These are phyloP conservation scores for Pisolithus orientalis DNA, from an alignment of 768 basidiomycete genomes.

Conservation along the genomic window DNA sequence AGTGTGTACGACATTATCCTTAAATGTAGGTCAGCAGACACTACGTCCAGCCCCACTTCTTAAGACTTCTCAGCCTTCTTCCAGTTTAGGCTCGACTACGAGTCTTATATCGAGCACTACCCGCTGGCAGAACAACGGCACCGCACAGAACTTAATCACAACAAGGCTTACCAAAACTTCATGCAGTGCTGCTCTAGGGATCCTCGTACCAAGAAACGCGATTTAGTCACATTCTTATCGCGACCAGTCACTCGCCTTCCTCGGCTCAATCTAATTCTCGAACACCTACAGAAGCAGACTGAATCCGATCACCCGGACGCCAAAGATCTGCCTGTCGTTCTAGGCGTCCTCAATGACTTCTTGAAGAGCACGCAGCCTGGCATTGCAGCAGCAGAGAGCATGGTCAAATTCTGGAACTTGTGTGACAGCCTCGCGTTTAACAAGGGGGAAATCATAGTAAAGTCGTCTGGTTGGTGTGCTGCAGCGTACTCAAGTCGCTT, in stretches of 20 bases:
- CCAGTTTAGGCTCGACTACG: slow-evolving; percentile 60
- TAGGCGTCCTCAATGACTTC: slow-evolving; percentile 61
- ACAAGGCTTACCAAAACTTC: slow-evolving; percentile 61
- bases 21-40: slow-evolving; percentile 45
- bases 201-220: slow-evolving; percentile 65
- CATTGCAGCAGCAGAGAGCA: slow-evolving; percentile 84
- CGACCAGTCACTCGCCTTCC: slow-evolving; percentile 87
- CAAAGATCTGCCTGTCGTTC: slow-evolving; percentile 67
- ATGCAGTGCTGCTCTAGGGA: slow-evolving; percentile 56
- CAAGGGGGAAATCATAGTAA: slow-evolving; percentile 76
- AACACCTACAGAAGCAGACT: slow-evolving; percentile 62
- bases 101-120: slow-evolving; percentile 82
- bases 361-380: slow-evolving; percentile 87
- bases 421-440: slow-evolving; percentile 70
- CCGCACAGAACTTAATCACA: slow-evolving; percentile 66
- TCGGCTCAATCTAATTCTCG: slow-evolving; percentile 67
- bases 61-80: slow-evolving; percentile 24
- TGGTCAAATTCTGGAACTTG: slow-evolving; percentile 82
- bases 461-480: not conserved
- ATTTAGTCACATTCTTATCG: slow-evolving; percentile 76
- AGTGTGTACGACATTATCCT: slow-evolving; percentile 84
- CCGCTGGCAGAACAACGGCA: slow-evolving; percentile 81
- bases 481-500: slow-evolving; percentile 3
- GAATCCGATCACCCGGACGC: slow-evolving; percentile 73
- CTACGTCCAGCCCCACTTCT: slow-evolving; percentile 7